Base-by-base conservation (phyloP, 228 moss, liverwort and hornwort genomes). In the Sphagnum fallax region DNA sequence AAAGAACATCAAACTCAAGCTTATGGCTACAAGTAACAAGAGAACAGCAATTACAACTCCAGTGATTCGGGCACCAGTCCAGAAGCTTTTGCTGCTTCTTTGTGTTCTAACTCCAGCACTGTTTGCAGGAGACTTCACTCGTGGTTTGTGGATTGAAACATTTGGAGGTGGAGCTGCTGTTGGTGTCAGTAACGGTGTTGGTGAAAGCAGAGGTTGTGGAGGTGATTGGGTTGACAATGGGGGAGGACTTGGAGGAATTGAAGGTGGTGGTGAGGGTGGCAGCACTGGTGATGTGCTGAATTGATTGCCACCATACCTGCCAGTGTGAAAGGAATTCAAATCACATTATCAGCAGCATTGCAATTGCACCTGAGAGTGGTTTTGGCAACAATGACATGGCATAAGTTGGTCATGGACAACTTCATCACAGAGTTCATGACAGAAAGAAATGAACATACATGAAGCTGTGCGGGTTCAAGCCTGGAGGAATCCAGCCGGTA, bases 41-140 rank as follows among this genome's bases (percentile, higher is more conserved):
- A 86, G 55, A 59, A 75, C 58, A 32, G 82, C 86, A 50, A 82
- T 67, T 52, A 67, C 32, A 50, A 91, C 70, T 55, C 84, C 91
- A 68, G 80, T 82, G 32, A 88, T 86, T 61, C 88, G 76, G 52
- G 78, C 80, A 60, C 66, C 74, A 48, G 88, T 81, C 91, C 91
- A 91, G 72, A 88, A 88, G 47, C 52, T 52, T 8, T 8, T 55
- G 12, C 55, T 4, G 32, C 32, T 32, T 32, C 32, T 32, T 32
- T 2, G 32, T 32, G 32, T 32, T 32, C 32, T 2, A 32, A 32
- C 32, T 18, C 64, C 65, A 16, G 62, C 8, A 55, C 51, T 52
- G 32, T 32, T 32, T 2, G 32, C 32, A 32, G 71, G 68, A 51
- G 81, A 67, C 55, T 55, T 55, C 2, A 32, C 32, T 32, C 2